Percentiles rank a stretch among this genome's conserved stretches.
Evolutionary conservation across 345 rosid genomes (phyloP).

Genomic region (Linum trigynum): DNA sequence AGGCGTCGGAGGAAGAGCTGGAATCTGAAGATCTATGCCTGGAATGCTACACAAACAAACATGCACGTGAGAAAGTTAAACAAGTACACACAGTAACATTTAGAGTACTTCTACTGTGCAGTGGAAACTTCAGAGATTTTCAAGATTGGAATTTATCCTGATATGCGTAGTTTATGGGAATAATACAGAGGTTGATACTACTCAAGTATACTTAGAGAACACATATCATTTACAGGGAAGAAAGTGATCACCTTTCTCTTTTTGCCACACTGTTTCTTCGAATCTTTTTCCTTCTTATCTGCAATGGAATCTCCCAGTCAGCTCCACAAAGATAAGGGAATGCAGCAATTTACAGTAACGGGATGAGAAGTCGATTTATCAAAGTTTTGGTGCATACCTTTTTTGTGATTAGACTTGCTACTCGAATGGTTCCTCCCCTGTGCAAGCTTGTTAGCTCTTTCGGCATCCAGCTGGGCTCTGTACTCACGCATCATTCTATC

Average conservation of each 20-base stretch:
- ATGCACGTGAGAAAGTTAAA: background rate
- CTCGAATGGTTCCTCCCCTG: constrained; percentile 79
- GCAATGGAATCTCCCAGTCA: constrained; percentile 20
- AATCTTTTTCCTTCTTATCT: constrained; percentile 80
- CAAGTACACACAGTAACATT: background rate
- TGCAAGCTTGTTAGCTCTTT: constrained; percentile 83
- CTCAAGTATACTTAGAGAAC: background rate
- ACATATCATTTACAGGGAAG: background rate
- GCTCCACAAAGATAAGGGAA: constrained; percentile 8
- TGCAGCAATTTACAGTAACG: background rate
- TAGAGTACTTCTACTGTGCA: no score
- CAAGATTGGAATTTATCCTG: no score
- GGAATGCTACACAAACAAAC: constrained; percentile 46
- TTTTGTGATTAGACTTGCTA: constrained; percentile 43
- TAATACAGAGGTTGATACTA: background rate
- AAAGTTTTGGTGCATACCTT: constrained; percentile 32
- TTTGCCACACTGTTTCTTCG: constrained; percentile 65
- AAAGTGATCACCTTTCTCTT: constrained; percentile 62
- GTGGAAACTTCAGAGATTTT: no score
- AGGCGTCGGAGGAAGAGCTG: constrained; percentile 56
- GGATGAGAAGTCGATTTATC: constrained; percentile 8
- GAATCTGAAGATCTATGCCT: constrained; percentile 48
- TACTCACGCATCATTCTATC: constrained; percentile 97
- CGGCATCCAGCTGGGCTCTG: constrained; percentile 97
- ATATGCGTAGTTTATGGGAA: background rate